Percentiles rank a stretch among this genome's conserved stretches.
Evolutionary conservation across 225 moss, liverwort and hornwort genomes (phyloP).

Genomic region (Sphagnum tenellum): DNA sequence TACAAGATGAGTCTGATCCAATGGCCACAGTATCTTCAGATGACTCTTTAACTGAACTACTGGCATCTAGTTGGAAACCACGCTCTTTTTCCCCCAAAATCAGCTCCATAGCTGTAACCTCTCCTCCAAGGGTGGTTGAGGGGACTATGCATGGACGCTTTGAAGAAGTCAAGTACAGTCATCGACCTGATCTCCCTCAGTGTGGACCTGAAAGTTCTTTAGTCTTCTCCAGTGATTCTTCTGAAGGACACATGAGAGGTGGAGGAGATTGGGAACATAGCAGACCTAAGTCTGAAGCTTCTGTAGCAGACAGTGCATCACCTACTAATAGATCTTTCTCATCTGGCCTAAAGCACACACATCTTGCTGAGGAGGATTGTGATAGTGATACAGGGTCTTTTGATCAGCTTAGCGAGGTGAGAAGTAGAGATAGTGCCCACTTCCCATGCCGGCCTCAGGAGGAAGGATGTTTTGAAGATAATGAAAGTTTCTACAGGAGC

Average conservation of each 20-base stretch:
- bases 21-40: conserved; percentile 33
- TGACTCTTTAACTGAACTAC: conserved; percentile 37
- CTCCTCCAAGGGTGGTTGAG: conserved; percentile 43
- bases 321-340: conserved; percentile 9
- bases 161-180: conserved; percentile 52
- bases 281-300: conserved; percentile 28
- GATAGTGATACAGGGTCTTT: conserved; percentile 21
- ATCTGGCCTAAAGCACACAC: conserved; percentile 26
- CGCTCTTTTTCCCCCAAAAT: conserved; percentile 57
- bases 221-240: conserved; percentile 59
- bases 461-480: conserved; percentile 31
- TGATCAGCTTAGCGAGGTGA: conserved; percentile 48
- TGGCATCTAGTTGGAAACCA: conserved; percentile 45
- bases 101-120: conserved; percentile 26
- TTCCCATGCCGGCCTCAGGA: conserved; percentile 55
- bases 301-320: conserved; percentile 27
- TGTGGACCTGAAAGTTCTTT: conserved; percentile 37
- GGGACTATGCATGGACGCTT: conserved; percentile 67
- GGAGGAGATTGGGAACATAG: conserved; percentile 25
- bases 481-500: conserved; percentile 5
- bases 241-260: conserved; percentile 40
- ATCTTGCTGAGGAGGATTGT: conserved; percentile 11
- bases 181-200: conserved; percentile 44
- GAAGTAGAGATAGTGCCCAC: conserved; percentile 36
- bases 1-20: conserved; percentile 35